Percentiles rank a stretch among this genome's conserved stretches.
Evolutionary conservation across 1,139 yeast species (phyloP).

Genomic region (Blastobotrys ciferrii): DNA sequence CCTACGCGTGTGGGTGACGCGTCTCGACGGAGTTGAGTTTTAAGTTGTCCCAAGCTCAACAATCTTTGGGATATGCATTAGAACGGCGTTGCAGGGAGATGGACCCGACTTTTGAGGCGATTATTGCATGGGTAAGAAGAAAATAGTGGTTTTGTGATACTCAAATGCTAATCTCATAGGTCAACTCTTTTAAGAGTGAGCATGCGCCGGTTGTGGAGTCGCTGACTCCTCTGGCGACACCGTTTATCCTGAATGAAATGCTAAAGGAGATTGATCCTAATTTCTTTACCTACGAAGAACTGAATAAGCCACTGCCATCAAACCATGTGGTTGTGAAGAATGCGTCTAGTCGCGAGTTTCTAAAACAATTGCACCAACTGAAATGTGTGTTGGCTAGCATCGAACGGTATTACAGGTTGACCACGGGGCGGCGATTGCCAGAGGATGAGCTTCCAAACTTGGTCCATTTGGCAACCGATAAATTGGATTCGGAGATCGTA

Average conservation of each 20-base stretch:
- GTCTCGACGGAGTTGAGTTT: too few relatives aligned
- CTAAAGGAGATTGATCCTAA: constrained; percentile 8
- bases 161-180: neutral
- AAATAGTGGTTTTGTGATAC: neutral
- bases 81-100: neutral
- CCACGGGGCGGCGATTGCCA: neutral
- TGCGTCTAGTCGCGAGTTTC: neutral
- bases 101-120: constrained; percentile 3
- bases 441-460: constrained; percentile 13
- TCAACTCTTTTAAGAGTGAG: neutral
- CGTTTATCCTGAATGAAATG: neutral
- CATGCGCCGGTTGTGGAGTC: neutral
- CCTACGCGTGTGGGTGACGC: too few relatives aligned
- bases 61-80: neutral
- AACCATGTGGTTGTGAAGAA: constrained; percentile 2
- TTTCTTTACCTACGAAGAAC: neutral
- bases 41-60: neutral
- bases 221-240: neutral
- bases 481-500: constrained; percentile 15
- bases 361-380: neutral
- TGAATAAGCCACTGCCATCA: neutral
- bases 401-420: constrained; percentile 1
- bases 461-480: constrained; percentile 12
- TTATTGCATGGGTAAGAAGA: neutral
- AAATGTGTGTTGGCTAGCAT: neutral